Conservation (phyloP, 495 filamentous ascomycete genomes). For the Penicillium cataractarum region DNA sequence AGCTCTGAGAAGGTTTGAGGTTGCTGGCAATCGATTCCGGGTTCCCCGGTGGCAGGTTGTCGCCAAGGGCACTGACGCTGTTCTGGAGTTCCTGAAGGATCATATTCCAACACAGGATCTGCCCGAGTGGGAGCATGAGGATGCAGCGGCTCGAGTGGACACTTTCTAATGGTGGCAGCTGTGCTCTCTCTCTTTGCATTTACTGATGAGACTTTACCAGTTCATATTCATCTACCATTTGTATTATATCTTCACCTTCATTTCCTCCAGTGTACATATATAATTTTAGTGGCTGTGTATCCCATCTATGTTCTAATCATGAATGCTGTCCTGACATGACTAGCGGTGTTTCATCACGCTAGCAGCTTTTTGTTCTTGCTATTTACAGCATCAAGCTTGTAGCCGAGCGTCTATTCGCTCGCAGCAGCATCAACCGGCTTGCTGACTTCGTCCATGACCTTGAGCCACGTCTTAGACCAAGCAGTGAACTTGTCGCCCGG, state of each 20-base stretch:
- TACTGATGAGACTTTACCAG: not conserved
- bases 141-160: constrained; percentile 13
- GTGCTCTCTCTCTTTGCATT: not conserved
- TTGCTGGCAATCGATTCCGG: constrained; percentile 79
- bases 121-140: constrained; percentile 39
- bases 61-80: constrained; percentile 83
- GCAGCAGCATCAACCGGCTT: constrained; percentile 28
- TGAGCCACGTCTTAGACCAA: constrained; percentile 54
- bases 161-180: not conserved
- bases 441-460: constrained; percentile 49
- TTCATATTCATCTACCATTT: constrained; percentile 1
- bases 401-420: constrained; percentile 4
- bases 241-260: constrained; percentile 18
- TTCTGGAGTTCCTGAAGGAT: constrained; percentile 81
- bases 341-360: not conserved
- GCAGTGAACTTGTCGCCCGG: constrained; percentile 49
- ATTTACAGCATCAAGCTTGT: not conserved
- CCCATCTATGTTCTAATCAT: constrained; percentile 5
- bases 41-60: constrained; percentile 87
- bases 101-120: constrained; percentile 70
- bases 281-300: constrained; percentile 17
- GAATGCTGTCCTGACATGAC: not conserved
- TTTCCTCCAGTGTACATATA: constrained; percentile 23
- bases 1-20: constrained; percentile 58
- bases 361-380: constrained; percentile 2